Evolutionary conservation across 2,329 filamentous ascomycete species (phyloP), one percentile per base, ranked within the genome.

Genomic region (Niveomyces coronatus): DNA sequence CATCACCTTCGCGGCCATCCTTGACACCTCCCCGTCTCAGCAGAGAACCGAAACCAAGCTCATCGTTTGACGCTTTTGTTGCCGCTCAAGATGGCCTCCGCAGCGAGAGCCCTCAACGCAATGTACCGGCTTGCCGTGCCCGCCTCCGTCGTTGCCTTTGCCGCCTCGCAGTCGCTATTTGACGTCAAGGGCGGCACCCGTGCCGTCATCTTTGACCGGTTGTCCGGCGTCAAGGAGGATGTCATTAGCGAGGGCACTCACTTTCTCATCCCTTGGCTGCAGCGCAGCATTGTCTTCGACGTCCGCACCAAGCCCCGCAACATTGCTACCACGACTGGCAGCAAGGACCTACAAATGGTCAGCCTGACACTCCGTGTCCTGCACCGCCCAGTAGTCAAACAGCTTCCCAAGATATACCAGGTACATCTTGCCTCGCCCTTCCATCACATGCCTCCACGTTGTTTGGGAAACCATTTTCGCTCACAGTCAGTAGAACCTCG

Each of bases 331-430:
- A 98, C 91, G 17, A 98, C 91, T 10, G 91, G 91, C 42, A 89
- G 82, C 74, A 98, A 98, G 77, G 91, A 98, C 68, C 65, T 98
- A 72, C 91, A 98, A 71, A 98, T 98, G 91, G 91, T 98, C 56
- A 95, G 87, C 74, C 74, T 98, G 72, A 98, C 91, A 38, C 74
- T 98, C 59, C 77, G 91, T 63, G 91, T 98, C 47, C 66, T 98
- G 62, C 89, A 96, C 67, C 76, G 93, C 52, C 91, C 93, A 5
- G 89, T 94, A 41, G 89, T 98, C 53, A 79, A 85, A 70, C 77
- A 81, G 53, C 70, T 98, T 57, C 93, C 91, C 44, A 94, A 89
- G 70, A 98, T 98, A 56, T 98, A 98, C 72, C 91, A 96, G 78
- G 89, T 95, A 65, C 42, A 50, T n/a, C n/a, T 28, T 14, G n/a